Base-by-base conservation (phyloP, 768 basidiomycete genomes). In the Candolleomyces eurysporus region DNA sequence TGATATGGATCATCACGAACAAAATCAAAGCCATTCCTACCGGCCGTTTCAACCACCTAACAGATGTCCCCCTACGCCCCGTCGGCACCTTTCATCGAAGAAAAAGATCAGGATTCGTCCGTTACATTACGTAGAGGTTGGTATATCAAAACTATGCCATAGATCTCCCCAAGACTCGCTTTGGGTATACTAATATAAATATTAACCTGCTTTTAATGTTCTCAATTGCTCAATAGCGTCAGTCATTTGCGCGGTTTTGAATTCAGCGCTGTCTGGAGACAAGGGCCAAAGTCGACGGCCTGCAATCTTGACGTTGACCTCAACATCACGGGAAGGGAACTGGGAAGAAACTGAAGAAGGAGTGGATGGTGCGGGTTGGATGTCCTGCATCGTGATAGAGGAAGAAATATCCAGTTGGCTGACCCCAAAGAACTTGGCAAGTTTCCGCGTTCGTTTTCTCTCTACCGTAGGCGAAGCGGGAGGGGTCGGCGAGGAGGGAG, bases 361-460 rank as follows among this genome's bases (percentile, higher is more conserved):
- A 17, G 26, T 16, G 19, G 30, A 36, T 17, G 36, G n/a, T 36
- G 36, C n/a, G 40, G 43, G 26, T 42, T 42, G 26, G 58, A 43
- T 32, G 61, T 56, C 22, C 51, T 32, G 36, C 22, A 50, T 36
- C 36, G 61, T 46, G 13, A 71, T 50, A 2, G 72, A 69, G 26
- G 69, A 63, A 4, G 75, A 69, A 31, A 86, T 72, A 63, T 82
- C 80, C 57, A 79, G 72, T 64, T 78, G 79, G 30, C 71, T 75
- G 36, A 85, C 84, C 14, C 84, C 84, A 68, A 86, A 86, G 71
- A 87, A 85, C 48, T 78, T 79, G 26, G 82, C 75, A 46, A 87
- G 70, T 68, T 86, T 87, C 60, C 78, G 79, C n/a, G 79, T 79
- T 32, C 83, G 79, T 8, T 77, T 69, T n/a, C 57, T 55, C 8